These are phyloP conservation scores for Sugiyamaella castrensis DNA, from an alignment of 1,139 yeast genomes.

Conservation along the genomic window DNA sequence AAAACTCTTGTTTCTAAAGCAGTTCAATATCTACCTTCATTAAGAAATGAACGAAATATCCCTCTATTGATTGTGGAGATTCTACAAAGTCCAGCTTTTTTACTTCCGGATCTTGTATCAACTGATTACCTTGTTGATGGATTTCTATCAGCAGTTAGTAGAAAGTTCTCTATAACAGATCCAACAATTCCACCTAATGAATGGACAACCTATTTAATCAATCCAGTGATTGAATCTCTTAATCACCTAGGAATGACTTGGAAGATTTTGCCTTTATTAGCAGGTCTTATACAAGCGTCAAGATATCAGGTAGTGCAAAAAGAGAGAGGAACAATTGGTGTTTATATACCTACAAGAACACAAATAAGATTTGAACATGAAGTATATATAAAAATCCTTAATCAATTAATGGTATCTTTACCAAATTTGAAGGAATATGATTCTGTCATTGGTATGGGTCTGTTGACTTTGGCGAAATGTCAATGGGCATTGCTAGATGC, in stretches of 20 bases:
- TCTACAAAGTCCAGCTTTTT: conserved; percentile 42
- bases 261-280: conserved; percentile 55
- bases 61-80: conserved; percentile 51
- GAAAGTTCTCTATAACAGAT: conserved; percentile 55
- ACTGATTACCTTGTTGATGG: conserved; percentile 36
- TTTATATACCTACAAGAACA: conserved; percentile 6
- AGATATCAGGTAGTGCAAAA: conserved; percentile 28
- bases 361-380: conserved; percentile 16
- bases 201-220: conserved; percentile 48
- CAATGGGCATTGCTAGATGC: conserved; percentile 13
- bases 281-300: conserved; percentile 44
- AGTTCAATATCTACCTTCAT: conserved; percentile 58
- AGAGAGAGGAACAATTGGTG: conserved; percentile 41
- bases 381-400: conserved; percentile 18
- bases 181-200: conserved; percentile 56
- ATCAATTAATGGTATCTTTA: conserved; percentile 10
- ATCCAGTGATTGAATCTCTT: conserved; percentile 37
- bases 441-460: conserved; percentile 12
- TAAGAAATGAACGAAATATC: conserved; percentile 58
- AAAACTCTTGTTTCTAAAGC: conserved; percentile 35
- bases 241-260: conserved; percentile 39
- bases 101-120: conserved; percentile 19
- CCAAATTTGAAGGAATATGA: conserved; percentile 3
- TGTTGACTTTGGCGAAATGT: conserved; percentile 11
- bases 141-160: conserved; percentile 43